Base-by-base conservation (phyloP, 2,329 filamentous ascomycete genomes). In the Verticillium nonalfalfae region DNA sequence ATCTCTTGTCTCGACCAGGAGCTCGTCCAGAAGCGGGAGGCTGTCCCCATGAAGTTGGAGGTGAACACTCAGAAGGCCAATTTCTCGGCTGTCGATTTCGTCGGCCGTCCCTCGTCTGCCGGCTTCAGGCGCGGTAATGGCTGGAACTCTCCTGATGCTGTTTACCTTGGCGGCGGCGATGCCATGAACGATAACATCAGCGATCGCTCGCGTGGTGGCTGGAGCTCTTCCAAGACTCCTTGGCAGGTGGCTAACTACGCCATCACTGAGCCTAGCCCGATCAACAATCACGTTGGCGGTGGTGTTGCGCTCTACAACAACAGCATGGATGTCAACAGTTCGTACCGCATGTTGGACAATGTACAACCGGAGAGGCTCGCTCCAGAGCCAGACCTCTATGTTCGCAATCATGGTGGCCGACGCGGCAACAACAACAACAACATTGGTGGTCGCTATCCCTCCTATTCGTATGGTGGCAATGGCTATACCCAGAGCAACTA, bases 1-100 rank as follows among this genome's bases (percentile, higher is more conserved):
- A 90, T 93, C 69, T 84, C 82, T 56, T 87, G 85, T 61, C 86
- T 93, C 70, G 88, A 90, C 62, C 83, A 90, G 60, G 88, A 92
- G 75, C 80, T 91, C 63, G 81, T 85, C 45, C 85, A 90, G 65
- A 86, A 81, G 31, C 85, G 86, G 35, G n/a, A 45, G 14, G 13
- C 26, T 7, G 40, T 26, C 14, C 81, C 85, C 61, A 78, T 79
- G 38, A 86, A 85, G 68, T 78, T 84, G 59, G 88, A 85, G 1
- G 61, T 68, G 2, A 71, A 75, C 55, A 56, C n/a, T 36, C n/a
- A 18, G 39, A 45, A 59, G 31, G 13, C 40, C 21, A n/a, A 50
- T 4, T 10, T n/a, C n/a, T 34, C 57, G 26, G n/a, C n/a, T 15
- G 13, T n/a, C 21, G 56, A 39, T 14, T 9, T 38, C 26, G 14